Conservation (phyloP, 148 eudicot species). For the Fallopia convolvulus region DNA sequence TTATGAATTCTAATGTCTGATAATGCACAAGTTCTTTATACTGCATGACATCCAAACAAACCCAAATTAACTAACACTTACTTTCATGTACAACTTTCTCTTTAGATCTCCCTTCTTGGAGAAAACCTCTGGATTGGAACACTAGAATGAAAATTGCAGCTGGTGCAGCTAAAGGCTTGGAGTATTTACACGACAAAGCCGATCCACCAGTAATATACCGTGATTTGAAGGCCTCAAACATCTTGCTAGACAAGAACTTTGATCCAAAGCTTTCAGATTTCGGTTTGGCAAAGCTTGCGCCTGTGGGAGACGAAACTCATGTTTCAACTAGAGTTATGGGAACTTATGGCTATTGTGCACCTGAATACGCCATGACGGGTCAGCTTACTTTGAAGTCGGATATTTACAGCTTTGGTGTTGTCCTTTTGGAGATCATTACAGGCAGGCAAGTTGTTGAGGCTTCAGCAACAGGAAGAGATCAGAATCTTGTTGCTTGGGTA, state of each 20-base stretch:
- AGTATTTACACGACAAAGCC: slow-evolving; percentile 23
- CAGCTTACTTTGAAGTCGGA: slow-evolving; percentile 22
- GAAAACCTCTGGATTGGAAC: slow-evolving; percentile 22
- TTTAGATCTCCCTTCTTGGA: slow-evolving; percentile 9
- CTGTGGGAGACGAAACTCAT: slow-evolving; percentile 21
- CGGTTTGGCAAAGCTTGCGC: slow-evolving; percentile 25
- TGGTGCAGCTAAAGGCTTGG: slow-evolving; percentile 21
- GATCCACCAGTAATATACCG: slow-evolving; percentile 21
- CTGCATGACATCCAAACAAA: not conserved
- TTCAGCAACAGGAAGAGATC: slow-evolving; percentile 47
- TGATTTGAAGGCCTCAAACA: slow-evolving; percentile 22
- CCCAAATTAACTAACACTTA: not conserved
- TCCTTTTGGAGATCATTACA: slow-evolving; percentile 66
- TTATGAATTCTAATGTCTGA: no score
- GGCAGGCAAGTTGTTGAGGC: slow-evolving; percentile 56
- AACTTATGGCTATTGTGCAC: slow-evolving; percentile 17
- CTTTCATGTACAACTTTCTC: not conserved
- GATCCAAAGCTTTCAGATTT: slow-evolving; percentile 24
- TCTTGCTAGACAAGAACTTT: slow-evolving; percentile 15
- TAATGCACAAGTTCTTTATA: no score
- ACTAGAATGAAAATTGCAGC: slow-evolving; percentile 25
- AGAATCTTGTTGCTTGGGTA: slow-evolving; percentile 71
- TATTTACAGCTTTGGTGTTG: slow-evolving; percentile 25
- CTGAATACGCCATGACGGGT: slow-evolving; percentile 20
- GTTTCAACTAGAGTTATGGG: slow-evolving; percentile 21